Evolutionary conservation across 1,284 basidiomycete genomes (phyloP).

Genomic region (Fomitopsis palustris): DNA sequence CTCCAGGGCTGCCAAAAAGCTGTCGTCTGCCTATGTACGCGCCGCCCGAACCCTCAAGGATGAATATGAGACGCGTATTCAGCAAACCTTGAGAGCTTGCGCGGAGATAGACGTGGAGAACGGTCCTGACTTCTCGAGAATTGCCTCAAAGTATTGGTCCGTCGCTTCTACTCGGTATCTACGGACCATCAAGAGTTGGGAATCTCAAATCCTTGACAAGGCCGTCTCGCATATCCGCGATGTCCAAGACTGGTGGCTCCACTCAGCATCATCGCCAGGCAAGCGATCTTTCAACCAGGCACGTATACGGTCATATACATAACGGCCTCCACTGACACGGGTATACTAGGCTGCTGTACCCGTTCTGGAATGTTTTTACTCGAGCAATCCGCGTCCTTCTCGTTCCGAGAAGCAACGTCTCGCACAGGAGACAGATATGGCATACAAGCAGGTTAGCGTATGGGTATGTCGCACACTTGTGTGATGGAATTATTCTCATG

Average conservation of each 20-base stretch:
- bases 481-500: neutral
- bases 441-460: constrained; percentile 49
- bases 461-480: constrained; percentile 40
- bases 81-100: no score
- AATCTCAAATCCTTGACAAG: neutral
- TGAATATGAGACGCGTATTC: no score
- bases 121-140: neutral
- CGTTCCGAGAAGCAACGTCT: constrained; percentile 39
- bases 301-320: neutral
- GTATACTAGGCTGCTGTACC: constrained; percentile 51
- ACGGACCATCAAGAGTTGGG: neutral
- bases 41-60: no score
- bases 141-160: neutral
- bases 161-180: neutral
- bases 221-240: neutral
- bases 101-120: no score
- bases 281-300: neutral
- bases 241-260: neutral
- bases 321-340: no score
- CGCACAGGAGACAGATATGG: constrained; percentile 44
- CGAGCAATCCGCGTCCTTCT: constrained; percentile 46
- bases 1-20: no score
- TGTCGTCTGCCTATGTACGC: no score
- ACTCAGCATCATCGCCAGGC: neutral
- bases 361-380: constrained; percentile 47